Evolutionary conservation across 306 rosid genomes (phyloP), one percentile per base, ranked within the genome.

Genomic region (Rosa multiflora): DNA sequence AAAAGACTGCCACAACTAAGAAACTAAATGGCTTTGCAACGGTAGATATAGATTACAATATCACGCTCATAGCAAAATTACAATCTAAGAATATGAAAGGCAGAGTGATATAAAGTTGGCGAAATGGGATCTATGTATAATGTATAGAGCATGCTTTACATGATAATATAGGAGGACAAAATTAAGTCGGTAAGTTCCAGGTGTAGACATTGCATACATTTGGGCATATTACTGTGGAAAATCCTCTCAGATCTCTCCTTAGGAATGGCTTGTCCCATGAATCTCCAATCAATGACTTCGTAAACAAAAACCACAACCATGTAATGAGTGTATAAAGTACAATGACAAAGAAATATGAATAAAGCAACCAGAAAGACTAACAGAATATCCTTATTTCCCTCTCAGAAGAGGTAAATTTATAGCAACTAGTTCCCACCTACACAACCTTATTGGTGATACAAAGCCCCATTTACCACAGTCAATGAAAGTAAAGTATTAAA

Each of bases 211-310:
- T 32, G 71, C 92, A 67, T 92, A 92, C 98, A 79, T 86, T 92
- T 74, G 98, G 97, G 86, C 93, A 90, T 85, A 94, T 89, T 74
- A 94, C 76, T 74, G 97, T 87, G 83, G 91, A 82, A 56, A 94
- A 97, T 78, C 97, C 98, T 78, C 81, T 82, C 29, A 94, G 82
- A 73, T 88, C 97, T 90, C 78, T 90, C 90, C 58, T 94, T 73
- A 92, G 63, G 70, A 91, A 90, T 58, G 76, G 85, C 48, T 76
- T 84, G 84, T 94, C 98, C 58, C 56, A 83, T 59, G 89, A 64
- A 75, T 92, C 97, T 81, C 97, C 92, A 46, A 84, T 70, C 82
- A 92, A 67, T 78, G 98, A 87, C 98, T 94, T 88, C 72, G 70
- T 79, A 81, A 23, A 43, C n/a, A 17, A 75, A 78, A 74, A 77